A percentile compares a stretch with the other conserved stretches of the same genome.
phyloP scores from a whole-genome alignment of 768 basidiomycete species.

The Hirschioporus abietinus region DNA sequence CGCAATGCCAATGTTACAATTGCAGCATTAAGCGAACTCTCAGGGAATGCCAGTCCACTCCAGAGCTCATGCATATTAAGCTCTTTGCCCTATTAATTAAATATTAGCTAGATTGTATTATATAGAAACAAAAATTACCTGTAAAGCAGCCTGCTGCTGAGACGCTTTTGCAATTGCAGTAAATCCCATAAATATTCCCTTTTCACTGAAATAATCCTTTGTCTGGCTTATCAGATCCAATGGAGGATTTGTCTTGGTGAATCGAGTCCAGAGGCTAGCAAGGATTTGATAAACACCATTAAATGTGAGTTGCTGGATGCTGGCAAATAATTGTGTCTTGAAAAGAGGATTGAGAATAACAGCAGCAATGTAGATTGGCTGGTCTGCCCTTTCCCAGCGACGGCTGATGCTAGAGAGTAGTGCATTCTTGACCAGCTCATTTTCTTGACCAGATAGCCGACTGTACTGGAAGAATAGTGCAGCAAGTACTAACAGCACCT shows the following conservation, averaged over 20 bases:
- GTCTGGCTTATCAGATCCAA: not conserved
- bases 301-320: constrained; percentile 11
- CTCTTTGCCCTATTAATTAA: not conserved
- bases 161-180: not conserved
- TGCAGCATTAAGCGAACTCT: not conserved
- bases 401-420: constrained; percentile 24
- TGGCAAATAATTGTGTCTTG: constrained; percentile 15
- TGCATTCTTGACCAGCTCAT: constrained; percentile 10
- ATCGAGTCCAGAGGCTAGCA: constrained; percentile 13
- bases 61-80: not conserved
- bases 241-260: constrained; percentile 4
- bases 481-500: constrained; percentile 28
- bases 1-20: constrained; percentile 3
- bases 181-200: not conserved
- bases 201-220: not conserved
- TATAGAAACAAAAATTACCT: not conserved
- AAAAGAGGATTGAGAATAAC: constrained; percentile 25
- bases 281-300: constrained; percentile 14
- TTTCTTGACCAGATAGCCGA: constrained; percentile 7
- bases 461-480: constrained; percentile 16
- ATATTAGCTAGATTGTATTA: not conserved
- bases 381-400: constrained; percentile 21
- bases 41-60: not conserved
- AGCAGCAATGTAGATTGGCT: constrained; percentile 23
- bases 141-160: not conserved